Base-by-base conservation (phyloP, 768 basidiomycete genomes). In the Tulasnella sp. region DNA sequence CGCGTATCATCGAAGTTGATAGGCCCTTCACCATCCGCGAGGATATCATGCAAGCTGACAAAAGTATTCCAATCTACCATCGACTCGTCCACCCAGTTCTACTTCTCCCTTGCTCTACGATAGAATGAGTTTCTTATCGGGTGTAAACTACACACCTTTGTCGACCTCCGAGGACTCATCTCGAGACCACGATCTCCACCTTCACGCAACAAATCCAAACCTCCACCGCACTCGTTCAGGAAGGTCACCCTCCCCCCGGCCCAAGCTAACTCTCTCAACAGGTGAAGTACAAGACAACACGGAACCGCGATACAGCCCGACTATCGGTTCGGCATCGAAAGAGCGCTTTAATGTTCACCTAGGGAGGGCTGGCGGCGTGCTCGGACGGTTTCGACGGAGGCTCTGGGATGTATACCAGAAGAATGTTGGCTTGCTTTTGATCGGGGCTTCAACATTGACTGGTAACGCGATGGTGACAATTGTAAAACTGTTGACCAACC, bases 401-500 rank as follows among this genome's bases (percentile, higher is more conserved):
- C 29, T 42, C 55, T 39, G 77, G 42, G 77, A 77, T 37, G n/a
- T 77, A 40, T 77, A 71, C 42, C 69, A 77, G 15, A 44, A 40
- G 32, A 77, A 77, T 55, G 5, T 42, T 29, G 77, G 77, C 40
- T 57, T 77, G 40, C 46, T 77, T 9, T 77, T 70, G 18, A 77
- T 77, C 26, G 77, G 32, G 29, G 69, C 5, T 26, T 77, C 69
- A n/a, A 42, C 37, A 18, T 57, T 77, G 29, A 71, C 55, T 16
- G 70, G 35, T 10, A 46, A 26, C 44, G 16, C 6, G 39, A 77
- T 77, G 77, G 35, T 77, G 70, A 40, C 37, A 20, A 32, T 77
- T 35, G 77, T 77, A 5, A 77, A 77, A 39, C 70, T 77, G n/a
- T 42, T 77, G 70, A 70, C 67, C 32, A 61, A 76, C 37, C 73